A percentile compares a stretch with the other conserved stretches of the same genome.
phyloP scores from a whole-genome alignment of 2,329 filamentous ascomycete genomes.

The Ustulina deusta region DNA sequence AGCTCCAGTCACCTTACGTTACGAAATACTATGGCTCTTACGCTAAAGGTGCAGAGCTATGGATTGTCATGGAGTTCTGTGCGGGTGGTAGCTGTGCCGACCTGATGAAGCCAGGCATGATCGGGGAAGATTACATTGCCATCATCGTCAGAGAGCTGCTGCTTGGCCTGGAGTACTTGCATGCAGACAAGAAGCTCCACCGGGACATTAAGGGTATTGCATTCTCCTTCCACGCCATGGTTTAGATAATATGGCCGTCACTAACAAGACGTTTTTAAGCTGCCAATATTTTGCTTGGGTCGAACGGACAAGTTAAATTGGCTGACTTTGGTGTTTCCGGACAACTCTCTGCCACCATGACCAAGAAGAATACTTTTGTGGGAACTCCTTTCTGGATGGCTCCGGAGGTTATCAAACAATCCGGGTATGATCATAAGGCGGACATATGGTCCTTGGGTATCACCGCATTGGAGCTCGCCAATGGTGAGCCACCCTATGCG shows the following conservation, averaged over 20 bases:
- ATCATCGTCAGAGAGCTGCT: constrained; percentile 94
- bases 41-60: constrained; percentile 93
- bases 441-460: constrained; percentile 98
- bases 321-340: constrained; percentile 98
- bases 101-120: constrained; percentile 91
- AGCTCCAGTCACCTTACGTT: constrained; percentile 94
- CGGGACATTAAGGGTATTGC: constrained; percentile 88
- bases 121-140: constrained; percentile 95
- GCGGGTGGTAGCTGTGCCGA: constrained; percentile 96
- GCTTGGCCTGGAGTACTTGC: constrained; percentile 90
- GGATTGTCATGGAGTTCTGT: constrained; percentile 99
- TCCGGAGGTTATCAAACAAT: constrained; percentile 98
- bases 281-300: constrained; percentile 89
- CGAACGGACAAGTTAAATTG: constrained; percentile 95
- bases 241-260: constrained; percentile 5
- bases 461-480: constrained; percentile 90
- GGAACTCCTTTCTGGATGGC: constrained; percentile 99
- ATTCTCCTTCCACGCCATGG: constrained; percentile 4
- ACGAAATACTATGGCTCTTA: constrained; percentile 99
- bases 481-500: constrained; percentile 92
- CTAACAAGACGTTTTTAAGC: constrained; percentile 63
- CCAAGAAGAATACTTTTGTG: constrained; percentile 99
- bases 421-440: constrained; percentile 96
- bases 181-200: constrained; percentile 95
- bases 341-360: constrained; percentile 97